A percentile compares a stretch with the other conserved stretches of the same genome.
phyloP scores from a whole-genome alignment of 768 basidiomycete species.

The Leccinum barrowsii region DNA sequence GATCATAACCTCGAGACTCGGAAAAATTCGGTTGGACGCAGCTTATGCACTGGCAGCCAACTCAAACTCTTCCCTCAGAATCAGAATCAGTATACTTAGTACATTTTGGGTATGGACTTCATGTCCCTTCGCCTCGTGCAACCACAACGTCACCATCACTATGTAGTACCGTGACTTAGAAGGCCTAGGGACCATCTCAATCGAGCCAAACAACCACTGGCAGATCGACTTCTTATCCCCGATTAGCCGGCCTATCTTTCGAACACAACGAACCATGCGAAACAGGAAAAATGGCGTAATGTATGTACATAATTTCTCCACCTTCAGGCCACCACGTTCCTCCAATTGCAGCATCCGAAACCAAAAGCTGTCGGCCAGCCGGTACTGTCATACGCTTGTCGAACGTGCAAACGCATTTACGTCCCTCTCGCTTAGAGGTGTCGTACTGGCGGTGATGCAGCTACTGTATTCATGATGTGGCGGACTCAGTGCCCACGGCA shows the following conservation, averaged over 20 bases:
- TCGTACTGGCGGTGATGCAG: neutral
- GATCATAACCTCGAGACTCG: neutral
- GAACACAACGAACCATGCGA: neutral
- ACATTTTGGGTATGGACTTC: no score
- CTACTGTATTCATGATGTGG: neutral
- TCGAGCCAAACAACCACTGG: neutral
- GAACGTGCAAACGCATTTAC: neutral
- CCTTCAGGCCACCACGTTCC: neutral
- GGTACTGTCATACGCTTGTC: neutral
- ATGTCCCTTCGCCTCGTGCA: neutral
- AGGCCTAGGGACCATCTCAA: neutral
- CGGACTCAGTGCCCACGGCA: neutral
- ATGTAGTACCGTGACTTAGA: no score
- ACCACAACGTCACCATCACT: no score
- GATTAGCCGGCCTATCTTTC: neutral
- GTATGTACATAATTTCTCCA: neutral
- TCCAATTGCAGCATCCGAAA: neutral
- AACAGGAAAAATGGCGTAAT: neutral
- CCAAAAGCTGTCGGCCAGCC: neutral
- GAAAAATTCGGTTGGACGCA: neutral
- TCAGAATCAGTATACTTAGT: neutral
- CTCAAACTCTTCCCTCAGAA: no score
- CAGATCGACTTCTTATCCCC: neutral
- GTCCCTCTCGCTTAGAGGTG: neutral
- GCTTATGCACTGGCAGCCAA: no score